Evolutionary conservation across 331 rosid species (phyloP).

Genomic region (Telfairia occidentalis): DNA sequence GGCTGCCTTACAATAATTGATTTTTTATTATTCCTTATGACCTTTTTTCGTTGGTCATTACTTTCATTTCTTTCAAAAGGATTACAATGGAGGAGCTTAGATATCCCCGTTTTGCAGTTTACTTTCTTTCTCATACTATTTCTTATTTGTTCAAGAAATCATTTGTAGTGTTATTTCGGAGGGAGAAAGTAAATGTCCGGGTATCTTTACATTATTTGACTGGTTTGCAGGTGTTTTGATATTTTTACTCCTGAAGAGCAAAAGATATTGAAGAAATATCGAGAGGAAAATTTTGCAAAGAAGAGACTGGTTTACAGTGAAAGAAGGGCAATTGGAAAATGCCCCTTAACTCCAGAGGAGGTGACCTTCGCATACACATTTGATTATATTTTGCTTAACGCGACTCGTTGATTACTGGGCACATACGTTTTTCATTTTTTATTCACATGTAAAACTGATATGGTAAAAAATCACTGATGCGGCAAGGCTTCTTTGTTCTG

Average conservation of each 20-base stretch:
- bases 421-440: not conserved
- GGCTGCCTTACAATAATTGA: not conserved
- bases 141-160: not conserved
- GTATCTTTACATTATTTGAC: slow-evolving; percentile 13
- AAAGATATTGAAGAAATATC: slow-evolving; percentile 59
- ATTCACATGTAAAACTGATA: not conserved
- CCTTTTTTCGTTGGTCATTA: not conserved
- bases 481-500: not conserved
- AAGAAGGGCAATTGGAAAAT: slow-evolving; percentile 95
- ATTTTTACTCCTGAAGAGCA: slow-evolving; percentile 66
- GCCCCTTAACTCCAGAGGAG: slow-evolving; percentile 99
- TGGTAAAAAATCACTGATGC: not conserved
- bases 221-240: slow-evolving; percentile 61
- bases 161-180: no score
- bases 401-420: not conserved
- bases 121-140: not conserved
- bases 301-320: slow-evolving; percentile 63
- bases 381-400: not conserved
- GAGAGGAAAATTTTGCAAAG: slow-evolving; percentile 78
- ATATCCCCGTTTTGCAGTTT: not conserved
- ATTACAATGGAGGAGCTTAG: not conserved
- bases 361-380: slow-evolving; percentile 27
- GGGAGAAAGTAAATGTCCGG: not conserved
- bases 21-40: not conserved
- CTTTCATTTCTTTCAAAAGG: not conserved